These are phyloP conservation scores for Pestalotiopsis sp. DNA, from an alignment of 2,329 filamentous ascomycete species.

Conservation along the genomic window DNA sequence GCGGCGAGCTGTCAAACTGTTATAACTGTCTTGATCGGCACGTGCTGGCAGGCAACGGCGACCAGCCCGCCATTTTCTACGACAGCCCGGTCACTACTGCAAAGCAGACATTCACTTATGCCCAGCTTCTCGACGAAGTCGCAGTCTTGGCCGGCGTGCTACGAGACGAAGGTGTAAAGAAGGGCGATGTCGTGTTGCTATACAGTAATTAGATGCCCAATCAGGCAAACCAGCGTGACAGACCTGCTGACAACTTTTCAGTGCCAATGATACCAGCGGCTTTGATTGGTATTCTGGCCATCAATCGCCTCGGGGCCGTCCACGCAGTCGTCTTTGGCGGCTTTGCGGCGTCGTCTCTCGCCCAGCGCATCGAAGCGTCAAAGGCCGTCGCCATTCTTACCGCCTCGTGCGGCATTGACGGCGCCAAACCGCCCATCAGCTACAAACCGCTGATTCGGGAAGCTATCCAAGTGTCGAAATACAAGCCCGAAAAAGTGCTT, in stretches of 20 bases:
- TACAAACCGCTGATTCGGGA: conserved; percentile 79
- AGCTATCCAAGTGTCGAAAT: conserved; percentile 66
- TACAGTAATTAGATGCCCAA: conserved; percentile 65
- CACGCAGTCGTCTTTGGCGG: conserved; percentile 94
- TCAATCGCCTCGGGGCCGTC: conserved; percentile 80
- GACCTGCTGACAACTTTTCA: conserved; percentile 33
- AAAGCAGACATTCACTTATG: conserved; percentile 77
- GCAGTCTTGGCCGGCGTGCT: conserved; percentile 81
- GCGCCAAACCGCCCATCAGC: conserved; percentile 75
- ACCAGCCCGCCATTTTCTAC: conserved; percentile 77
- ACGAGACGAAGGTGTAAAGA: conserved; percentile 78
- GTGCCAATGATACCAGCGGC: conserved; percentile 96
- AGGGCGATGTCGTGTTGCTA: conserved; percentile 84
- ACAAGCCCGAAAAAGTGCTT: conserved; percentile 74
- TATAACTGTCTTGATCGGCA: conserved; percentile 93
- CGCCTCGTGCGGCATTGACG: conserved; percentile 91
- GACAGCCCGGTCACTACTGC: conserved; percentile 81
- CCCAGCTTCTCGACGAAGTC: conserved; percentile 76
- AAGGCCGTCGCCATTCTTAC: conserved; percentile 78
- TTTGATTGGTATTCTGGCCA: conserved; percentile 82
- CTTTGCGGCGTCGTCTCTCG: conserved; percentile 79
- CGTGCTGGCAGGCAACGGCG: conserved; percentile 77
- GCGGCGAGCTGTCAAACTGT: conserved; percentile 85
- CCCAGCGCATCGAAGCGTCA: conserved; percentile 86
- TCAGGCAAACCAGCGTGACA: background rate